Base-by-base conservation (phyloP, 352 stramenopile genomes). In the Stramenopiles sp. region DNA sequence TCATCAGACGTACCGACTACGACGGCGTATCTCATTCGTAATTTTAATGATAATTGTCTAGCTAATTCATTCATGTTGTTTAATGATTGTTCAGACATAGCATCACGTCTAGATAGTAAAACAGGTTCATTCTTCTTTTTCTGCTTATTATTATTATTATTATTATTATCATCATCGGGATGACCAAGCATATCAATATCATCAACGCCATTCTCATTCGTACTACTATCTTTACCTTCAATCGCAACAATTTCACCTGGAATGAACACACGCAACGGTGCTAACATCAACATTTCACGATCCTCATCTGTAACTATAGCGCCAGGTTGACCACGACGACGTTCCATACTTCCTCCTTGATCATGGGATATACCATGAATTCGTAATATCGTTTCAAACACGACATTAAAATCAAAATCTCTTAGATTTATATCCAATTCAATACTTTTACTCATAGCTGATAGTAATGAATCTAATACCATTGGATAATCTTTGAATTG, bases 11-110 rank as follows among this genome's bases (percentile, higher is more conserved):
- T 53, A 0, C 84, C 82, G 43, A 91, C 30, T 27, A 92, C 86
- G 43, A 89, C 90, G 0, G 69, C 85, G 43, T 91, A 93, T n/a
- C 82, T 84, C 6, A 91, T n/a, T n/a, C n/a, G n/a, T n/a, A n/a
- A n/a, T n/a, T n/a, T n/a, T n/a, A n/a, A n/a, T n/a, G n/a, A n/a
- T n/a, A n/a, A n/a, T n/a, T n/a, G n/a, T n/a, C n/a, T n/a, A n/a
- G n/a, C n/a, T n/a, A n/a, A n/a, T n/a, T n/a, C n/a, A n/a, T n/a
- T n/a, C n/a, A n/a, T n/a, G n/a, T n/a, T n/a, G n/a, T n/a, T n/a
- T n/a, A n/a, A n/a, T n/a, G n/a, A n/a, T n/a, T n/a, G n/a, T n/a
- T n/a, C n/a, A n/a, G n/a, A n/a, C n/a, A n/a, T n/a, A n/a, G n/a
- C n/a, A n/a, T n/a, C n/a, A n/a, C n/a, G n/a, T n/a, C n/a, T n/a